Evolutionary conservation across 225 moss, liverwort and hornwort genomes (phyloP).

Genomic region (Pseudoscleropodium purum): DNA sequence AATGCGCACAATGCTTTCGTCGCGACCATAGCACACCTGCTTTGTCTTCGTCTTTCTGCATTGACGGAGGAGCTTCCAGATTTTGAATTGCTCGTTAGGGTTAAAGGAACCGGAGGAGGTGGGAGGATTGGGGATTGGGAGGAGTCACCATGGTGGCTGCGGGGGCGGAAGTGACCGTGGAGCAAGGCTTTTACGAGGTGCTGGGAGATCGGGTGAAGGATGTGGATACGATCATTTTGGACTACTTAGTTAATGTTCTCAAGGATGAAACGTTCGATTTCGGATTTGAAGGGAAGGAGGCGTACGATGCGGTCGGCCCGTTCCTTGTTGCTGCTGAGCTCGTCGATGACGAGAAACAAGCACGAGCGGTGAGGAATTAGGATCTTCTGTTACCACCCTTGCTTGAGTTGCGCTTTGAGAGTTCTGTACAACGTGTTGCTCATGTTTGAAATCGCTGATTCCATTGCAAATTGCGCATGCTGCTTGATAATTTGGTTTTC

Average conservation of each 20-base stretch:
- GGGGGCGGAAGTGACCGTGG: conserved; percentile 59
- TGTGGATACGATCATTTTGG: conserved; percentile 77
- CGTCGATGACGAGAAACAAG: conserved; percentile 67
- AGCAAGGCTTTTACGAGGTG: conserved; percentile 65
- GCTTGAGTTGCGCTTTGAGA: neutral
- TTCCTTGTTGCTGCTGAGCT: conserved; percentile 80
- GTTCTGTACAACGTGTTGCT: neutral
- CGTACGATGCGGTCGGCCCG: conserved; percentile 80
- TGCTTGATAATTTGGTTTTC: neutral
- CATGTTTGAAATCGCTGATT: neutral
- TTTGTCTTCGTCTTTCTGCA: neutral
- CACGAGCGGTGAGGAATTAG: conserved; percentile 47
- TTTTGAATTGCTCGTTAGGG: neutral
- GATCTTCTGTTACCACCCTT: neutral
- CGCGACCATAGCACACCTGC: neutral
- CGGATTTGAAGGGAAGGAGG: conserved; percentile 84
- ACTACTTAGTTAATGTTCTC: conserved; percentile 83
- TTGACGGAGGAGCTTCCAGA: neutral
- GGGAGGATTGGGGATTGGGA: neutral
- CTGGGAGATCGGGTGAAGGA: conserved; percentile 70
- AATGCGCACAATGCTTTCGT: neutral
- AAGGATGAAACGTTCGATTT: conserved; percentile 98
- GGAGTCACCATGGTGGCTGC: conserved; percentile 56
- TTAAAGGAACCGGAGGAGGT: neutral
- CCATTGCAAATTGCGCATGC: neutral